A percentile compares a stretch with the other conserved stretches of the same genome.
phyloP scores from a whole-genome alignment of 495 filamentous ascomycete genomes.

The Penicillium egyptiacum region DNA sequence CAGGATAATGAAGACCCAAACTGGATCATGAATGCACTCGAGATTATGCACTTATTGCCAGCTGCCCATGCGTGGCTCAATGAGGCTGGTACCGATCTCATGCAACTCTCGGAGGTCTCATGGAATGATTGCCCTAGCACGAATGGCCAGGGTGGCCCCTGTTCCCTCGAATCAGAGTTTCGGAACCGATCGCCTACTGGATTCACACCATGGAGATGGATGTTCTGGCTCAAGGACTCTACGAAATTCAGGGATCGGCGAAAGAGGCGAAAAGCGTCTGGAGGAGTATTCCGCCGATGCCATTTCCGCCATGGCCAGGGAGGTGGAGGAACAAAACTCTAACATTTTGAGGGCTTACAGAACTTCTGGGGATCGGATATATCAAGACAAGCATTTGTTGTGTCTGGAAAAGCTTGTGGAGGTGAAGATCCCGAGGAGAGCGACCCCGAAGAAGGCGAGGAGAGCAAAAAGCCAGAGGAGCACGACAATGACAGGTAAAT shows the following conservation, averaged over 20 bases:
- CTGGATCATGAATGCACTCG: conserved; percentile 1
- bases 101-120: conserved; percentile 19
- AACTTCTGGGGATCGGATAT: conserved; percentile 13
- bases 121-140: conserved; percentile 21
- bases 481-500: not conserved
- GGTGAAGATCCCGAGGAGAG: no score
- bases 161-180: conserved; percentile 11
- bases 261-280: conserved; percentile 13
- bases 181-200: conserved; percentile 13
- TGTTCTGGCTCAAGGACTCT: conserved; percentile 13
- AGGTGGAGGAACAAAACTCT: conserved; percentile 13
- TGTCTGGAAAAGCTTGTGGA: not conserved
- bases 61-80: conserved; percentile 14
- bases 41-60: conserved; percentile 18
- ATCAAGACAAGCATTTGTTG: conserved; percentile 16
- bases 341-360: conserved; percentile 15
- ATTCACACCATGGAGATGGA: conserved; percentile 17
- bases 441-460: no score
- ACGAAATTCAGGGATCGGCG: conserved; percentile 18
- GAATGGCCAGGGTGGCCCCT: conserved; percentile 12
- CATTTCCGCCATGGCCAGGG: conserved; percentile 15
- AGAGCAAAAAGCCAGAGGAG: not conserved
- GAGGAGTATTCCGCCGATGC: conserved; percentile 9
- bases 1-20: conserved; percentile 14
- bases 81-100: conserved; percentile 11